These are phyloP conservation scores for Penicillium sp. DNA, from an alignment of 2,329 filamentous ascomycete species.

Conservation along the genomic window DNA sequence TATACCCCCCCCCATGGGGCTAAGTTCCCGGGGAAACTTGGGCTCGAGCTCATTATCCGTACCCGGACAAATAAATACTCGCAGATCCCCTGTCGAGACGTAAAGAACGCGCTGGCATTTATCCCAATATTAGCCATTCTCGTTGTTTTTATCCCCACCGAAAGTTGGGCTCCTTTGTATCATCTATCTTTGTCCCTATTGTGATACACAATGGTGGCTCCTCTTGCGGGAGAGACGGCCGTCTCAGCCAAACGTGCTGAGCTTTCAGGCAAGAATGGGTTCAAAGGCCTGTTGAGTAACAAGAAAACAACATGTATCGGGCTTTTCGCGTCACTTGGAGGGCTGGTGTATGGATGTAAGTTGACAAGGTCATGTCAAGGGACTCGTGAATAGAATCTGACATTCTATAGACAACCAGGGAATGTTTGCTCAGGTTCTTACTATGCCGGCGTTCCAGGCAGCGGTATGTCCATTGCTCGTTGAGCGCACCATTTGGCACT, in stretches of 20 bases:
- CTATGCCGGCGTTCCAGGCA: slow-evolving; percentile 48
- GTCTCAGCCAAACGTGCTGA: slow-evolving; percentile 35
- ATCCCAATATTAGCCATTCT: neutral
- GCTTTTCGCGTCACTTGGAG: slow-evolving; percentile 53
- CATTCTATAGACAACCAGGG: slow-evolving; percentile 62
- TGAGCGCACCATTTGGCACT: neutral
- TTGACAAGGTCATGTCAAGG: neutral
- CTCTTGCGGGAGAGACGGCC: slow-evolving; percentile 21
- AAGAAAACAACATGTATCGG: slow-evolving; percentile 55
- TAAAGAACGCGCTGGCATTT: neutral
- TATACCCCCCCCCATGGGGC: slow-evolving; percentile 3
- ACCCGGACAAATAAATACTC: slow-evolving; percentile 9
- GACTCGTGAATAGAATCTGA: neutral
- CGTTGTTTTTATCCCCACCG: neutral
- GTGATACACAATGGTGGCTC: slow-evolving; percentile 12
- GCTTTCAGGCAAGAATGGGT: slow-evolving; percentile 43
- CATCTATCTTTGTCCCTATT: neutral
- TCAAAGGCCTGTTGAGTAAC: slow-evolving; percentile 52
- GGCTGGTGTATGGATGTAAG: slow-evolving; percentile 59
- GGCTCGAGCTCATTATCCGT: slow-evolving; percentile 1
- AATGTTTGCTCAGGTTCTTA: slow-evolving; percentile 68
- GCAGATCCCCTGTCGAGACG: slow-evolving; percentile 1
- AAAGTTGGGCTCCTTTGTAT: neutral
- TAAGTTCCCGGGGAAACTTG: neutral
- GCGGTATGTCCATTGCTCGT: slow-evolving; percentile 42